Evolutionary conservation across 768 basidiomycete species (phyloP), one percentile per base, ranked within the genome.

Genomic region (Dioszegia aurantiaca): DNA sequence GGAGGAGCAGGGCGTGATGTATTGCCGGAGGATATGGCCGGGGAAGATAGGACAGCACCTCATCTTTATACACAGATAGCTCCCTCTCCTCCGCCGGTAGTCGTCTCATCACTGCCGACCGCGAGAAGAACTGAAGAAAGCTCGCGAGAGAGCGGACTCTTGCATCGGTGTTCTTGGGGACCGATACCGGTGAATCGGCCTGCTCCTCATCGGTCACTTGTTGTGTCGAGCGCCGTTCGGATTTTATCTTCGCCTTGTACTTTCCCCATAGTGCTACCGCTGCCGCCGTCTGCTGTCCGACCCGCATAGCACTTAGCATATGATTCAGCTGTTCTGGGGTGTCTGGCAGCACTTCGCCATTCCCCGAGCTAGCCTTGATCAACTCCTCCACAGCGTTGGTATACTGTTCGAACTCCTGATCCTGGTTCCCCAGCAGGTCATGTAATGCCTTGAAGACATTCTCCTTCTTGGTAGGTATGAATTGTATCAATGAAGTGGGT

Each of bases 31-130:
- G 54, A 16, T 43, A 42, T 17, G 58, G 58, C 17, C 53, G 53
- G 30, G 60, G 40, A n/a, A 56, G 30, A 31, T 26, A 40, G 4
- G 56, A 33, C 31, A 62, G 33, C 23, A 62, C 55, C 17, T 57
- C 40, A 21, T 47, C 16, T 4, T 56, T 47, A 24, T 51, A 33
- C 19, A 17, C 19, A 19, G 51, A 19, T 9, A 53, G 24, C 11
- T 39, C 51, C 37, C 37, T 36, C 24, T 53, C 51, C 23, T 53
- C 51, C 8, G 51, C 23, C 19, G 51, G 51, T 1, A 53, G 51
- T 9, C 37, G 33, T 37, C 51, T 36, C 3, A 14, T 14, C 4
- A 28, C 37, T 11, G 51, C 12, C 12, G 51, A 40, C 3, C 51
- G 36, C 2, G 51, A 53, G 23, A 53, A 53, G 49, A 55, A 27